A percentile compares a stretch with the other conserved stretches of the same genome.
Conservation (phyloP, 192 early-diverging fungal genomes). For the Backusella luteola region DNA sequence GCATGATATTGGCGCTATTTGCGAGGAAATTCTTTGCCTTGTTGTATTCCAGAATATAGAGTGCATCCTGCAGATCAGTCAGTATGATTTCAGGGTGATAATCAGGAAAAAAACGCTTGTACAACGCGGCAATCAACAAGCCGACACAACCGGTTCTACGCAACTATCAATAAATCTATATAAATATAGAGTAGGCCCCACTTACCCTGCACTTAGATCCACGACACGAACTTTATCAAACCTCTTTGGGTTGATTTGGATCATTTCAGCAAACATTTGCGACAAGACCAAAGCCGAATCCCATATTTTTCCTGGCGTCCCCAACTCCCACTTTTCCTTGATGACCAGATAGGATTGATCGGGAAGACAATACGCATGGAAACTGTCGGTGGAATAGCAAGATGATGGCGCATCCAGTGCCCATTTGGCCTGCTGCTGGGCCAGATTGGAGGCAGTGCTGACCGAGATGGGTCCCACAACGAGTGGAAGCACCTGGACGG, state of each 20-base stretch:
- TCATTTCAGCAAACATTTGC: slow-evolving; percentile 23
- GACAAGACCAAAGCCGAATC: slow-evolving; percentile 45
- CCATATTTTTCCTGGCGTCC: slow-evolving; percentile 48
- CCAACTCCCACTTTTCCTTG: slow-evolving; percentile 33
- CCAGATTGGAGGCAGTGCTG: neutral
- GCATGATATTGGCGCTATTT: neutral
- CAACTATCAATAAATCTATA: neutral
- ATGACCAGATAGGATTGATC: slow-evolving; percentile 14
- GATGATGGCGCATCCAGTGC: neutral
- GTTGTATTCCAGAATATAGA: slow-evolving; percentile 34
- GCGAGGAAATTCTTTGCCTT: slow-evolving; percentile 14
- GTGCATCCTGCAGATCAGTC: slow-evolving; percentile 42
- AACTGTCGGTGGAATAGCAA: neutral
- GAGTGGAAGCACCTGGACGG: slow-evolving; percentile 2
- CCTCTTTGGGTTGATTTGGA: slow-evolving; percentile 9
- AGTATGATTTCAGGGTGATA: slow-evolving; percentile 20
- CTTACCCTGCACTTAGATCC: slow-evolving; percentile 46
- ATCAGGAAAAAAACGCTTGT: neutral
- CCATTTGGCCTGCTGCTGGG: neutral
- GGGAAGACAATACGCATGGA: slow-evolving; percentile 12
- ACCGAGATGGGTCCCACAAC: slow-evolving; percentile 8
- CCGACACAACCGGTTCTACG: slow-evolving; percentile 22
- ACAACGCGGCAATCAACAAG: neutral
- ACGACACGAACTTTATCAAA: slow-evolving; percentile 33
- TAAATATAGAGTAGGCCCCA: slow-evolving; percentile 12